Conservation (phyloP, 2,329 filamentous ascomycete species). For the Chlorencoelia australis region DNA sequence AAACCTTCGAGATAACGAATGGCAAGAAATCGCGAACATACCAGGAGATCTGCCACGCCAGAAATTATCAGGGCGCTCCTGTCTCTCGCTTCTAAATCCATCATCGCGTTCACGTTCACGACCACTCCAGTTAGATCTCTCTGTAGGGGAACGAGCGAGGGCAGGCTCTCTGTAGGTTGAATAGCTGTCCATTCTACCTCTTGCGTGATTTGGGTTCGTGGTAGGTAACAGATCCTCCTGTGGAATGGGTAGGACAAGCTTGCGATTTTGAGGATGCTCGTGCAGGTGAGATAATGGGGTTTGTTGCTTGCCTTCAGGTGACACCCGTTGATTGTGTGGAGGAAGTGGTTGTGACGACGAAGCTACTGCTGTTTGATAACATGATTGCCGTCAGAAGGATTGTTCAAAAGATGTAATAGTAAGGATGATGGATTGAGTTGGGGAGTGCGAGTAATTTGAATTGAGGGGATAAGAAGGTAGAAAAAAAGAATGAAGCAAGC, state of each 20-base stretch:
- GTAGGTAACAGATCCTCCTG: slow-evolving; percentile 1
- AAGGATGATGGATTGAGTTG: slow-evolving; percentile 12
- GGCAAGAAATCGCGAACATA: too few relatives aligned
- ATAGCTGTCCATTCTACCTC: slow-evolving; percentile 27
- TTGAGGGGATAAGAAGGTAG: slow-evolving; percentile 10
- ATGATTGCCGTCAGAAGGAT: slow-evolving; percentile 30
- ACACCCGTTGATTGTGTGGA: slow-evolving; percentile 22
- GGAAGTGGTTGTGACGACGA: slow-evolving; percentile 15
- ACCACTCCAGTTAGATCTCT: slow-evolving; percentile 27
- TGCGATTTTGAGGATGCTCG: slow-evolving; percentile 13
- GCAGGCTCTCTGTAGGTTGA: slow-evolving; percentile 24
- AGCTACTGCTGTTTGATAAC: slow-evolving; percentile 28
- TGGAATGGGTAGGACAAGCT: slow-evolving; percentile 10
- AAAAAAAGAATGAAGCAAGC: slow-evolving; percentile 17
- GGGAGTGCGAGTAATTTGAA: slow-evolving; percentile 6
- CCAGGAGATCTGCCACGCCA: slow-evolving; percentile 62
- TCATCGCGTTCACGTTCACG: slow-evolving; percentile 24
- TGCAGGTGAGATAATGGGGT: slow-evolving; percentile 9
- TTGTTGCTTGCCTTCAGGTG: slow-evolving; percentile 25
- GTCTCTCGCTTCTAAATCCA: slow-evolving; percentile 14
- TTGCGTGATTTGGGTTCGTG: too few relatives aligned
- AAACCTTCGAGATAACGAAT: slow-evolving; percentile 2
- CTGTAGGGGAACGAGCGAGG: slow-evolving; percentile 25
- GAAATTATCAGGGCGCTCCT: slow-evolving; percentile 45
- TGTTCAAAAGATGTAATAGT: slow-evolving; percentile 20